Conservation (phyloP, 2,329 filamentous ascomycete species). For the Dothidotthia symphoricarpi region DNA sequence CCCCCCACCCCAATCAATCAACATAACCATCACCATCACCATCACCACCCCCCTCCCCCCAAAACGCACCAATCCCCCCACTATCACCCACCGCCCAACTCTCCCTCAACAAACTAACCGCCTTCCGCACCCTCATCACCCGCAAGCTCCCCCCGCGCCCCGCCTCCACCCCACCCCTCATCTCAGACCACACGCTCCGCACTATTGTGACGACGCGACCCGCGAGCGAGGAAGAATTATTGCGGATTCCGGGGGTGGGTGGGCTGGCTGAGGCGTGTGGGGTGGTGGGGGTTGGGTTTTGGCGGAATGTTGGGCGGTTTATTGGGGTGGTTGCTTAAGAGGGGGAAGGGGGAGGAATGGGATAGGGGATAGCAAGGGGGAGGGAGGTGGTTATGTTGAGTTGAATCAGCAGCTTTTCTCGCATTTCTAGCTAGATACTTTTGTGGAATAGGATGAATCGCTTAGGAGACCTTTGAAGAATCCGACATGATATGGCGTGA, state of each 20-base stretch:
- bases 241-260: conserved; percentile 24
- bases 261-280: conserved; percentile 24
- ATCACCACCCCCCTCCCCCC: neutral
- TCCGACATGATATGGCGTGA: no score
- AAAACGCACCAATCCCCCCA: no score
- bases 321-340: no score
- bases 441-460: no score
- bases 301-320: conserved; percentile 18
- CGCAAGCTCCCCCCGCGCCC: conserved; percentile 11
- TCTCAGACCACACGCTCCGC: conserved; percentile 23
- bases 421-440: no score
- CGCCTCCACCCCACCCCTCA: conserved; percentile 10
- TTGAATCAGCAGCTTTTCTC: no score
- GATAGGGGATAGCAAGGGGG: no score
- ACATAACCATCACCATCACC: no score
- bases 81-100: conserved; percentile 14
- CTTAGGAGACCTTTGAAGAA: no score
- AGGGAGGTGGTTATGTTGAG: no score
- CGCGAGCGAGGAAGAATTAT: conserved; percentile 23
- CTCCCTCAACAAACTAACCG: conserved; percentile 29
- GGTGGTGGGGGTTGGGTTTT: conserved; percentile 19
- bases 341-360: no score
- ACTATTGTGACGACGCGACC: conserved; percentile 19
- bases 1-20: no score
- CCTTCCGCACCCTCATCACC: conserved; percentile 29